phyloP scores from a whole-genome alignment of 805 yeast genomes.

The Candida adriatica region DNA sequence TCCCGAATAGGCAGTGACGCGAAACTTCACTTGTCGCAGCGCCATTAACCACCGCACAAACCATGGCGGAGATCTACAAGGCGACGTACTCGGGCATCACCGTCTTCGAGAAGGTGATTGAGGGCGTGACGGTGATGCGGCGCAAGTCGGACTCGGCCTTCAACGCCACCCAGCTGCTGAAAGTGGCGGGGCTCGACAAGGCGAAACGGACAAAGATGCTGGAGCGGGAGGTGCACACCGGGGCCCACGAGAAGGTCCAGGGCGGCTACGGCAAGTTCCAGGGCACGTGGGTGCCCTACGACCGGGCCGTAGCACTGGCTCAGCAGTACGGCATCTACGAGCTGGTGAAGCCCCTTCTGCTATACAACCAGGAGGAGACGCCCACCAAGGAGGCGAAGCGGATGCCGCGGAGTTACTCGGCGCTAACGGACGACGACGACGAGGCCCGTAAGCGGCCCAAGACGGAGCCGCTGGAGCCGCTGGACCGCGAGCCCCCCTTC shows the following conservation, averaged over 20 bases:
- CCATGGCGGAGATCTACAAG: constrained; percentile 40
- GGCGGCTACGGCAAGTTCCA: constrained; percentile 84
- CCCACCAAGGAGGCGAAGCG: constrained; percentile 41
- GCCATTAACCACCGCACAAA: not conserved
- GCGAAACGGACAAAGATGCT: constrained; percentile 69
- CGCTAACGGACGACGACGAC: constrained; percentile 29
- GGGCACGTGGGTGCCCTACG: constrained; percentile 81
- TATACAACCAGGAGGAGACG: constrained; percentile 35
- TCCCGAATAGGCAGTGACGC: not conserved
- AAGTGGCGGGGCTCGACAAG: constrained; percentile 71
- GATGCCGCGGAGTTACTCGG: constrained; percentile 22
- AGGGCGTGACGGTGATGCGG: constrained; percentile 71
- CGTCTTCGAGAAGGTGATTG: constrained; percentile 68
- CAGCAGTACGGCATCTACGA: constrained; percentile 54
- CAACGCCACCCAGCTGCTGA: constrained; percentile 75
- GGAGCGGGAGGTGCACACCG: constrained; percentile 66
- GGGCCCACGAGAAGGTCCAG: constrained; percentile 68
- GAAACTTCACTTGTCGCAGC: not conserved
- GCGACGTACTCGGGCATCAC: constrained; percentile 78
- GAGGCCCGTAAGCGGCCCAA: constrained; percentile 6
- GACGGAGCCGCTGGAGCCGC: constrained; percentile 4
- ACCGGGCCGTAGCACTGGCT: constrained; percentile 54
- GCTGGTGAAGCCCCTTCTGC: constrained; percentile 56
- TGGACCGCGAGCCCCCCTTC: constrained; percentile 11
- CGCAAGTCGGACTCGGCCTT: constrained; percentile 74